These are phyloP conservation scores for Penicillium sclerotiorum DNA, from an alignment of 2,329 filamentous ascomycete genomes.

Conservation along the genomic window DNA sequence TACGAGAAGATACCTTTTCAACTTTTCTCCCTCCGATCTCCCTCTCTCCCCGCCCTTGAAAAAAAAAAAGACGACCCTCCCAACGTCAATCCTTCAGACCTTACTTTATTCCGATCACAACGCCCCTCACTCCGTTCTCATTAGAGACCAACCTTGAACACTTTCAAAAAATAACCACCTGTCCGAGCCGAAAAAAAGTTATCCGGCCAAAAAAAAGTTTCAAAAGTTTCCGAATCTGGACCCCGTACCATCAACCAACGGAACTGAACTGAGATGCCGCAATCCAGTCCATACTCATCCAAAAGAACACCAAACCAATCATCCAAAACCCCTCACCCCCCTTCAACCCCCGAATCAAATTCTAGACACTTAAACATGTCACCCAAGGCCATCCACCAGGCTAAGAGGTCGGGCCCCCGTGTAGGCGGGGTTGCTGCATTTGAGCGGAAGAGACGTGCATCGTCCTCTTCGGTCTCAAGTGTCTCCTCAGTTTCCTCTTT, in stretches of 20 bases:
- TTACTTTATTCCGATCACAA: neutral
- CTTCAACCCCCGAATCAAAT: slow-evolving; percentile 27
- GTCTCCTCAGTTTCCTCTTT: slow-evolving; percentile 42
- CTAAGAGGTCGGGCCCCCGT: slow-evolving; percentile 30
- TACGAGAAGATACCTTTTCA: slow-evolving; percentile 15
- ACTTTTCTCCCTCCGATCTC: slow-evolving; percentile 15
- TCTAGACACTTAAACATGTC: slow-evolving; percentile 25
- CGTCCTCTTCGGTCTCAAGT: slow-evolving; percentile 40
- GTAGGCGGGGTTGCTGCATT: slow-evolving; percentile 23
- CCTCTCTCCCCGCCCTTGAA: slow-evolving; percentile 15
- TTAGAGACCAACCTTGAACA: too few relatives aligned
- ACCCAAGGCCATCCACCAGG: slow-evolving; percentile 26
- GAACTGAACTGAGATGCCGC: slow-evolving; percentile 23
- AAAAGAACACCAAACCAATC: slow-evolving; percentile 31
- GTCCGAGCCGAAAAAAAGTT: neutral
- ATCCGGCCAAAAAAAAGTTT: neutral
- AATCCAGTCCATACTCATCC: slow-evolving; percentile 29
- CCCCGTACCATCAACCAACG: neutral
- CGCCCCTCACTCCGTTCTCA: too few relatives aligned
- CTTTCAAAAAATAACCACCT: neutral
- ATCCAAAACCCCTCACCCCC: slow-evolving; percentile 28
- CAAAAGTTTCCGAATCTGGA: neutral
- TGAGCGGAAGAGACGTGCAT: slow-evolving; percentile 39
- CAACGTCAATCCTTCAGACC: neutral
- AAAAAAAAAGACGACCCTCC: slow-evolving; percentile 1